phyloP scores from a whole-genome alignment of 192 early-diverging fungal species.

The Chytriomyces sp. region DNA sequence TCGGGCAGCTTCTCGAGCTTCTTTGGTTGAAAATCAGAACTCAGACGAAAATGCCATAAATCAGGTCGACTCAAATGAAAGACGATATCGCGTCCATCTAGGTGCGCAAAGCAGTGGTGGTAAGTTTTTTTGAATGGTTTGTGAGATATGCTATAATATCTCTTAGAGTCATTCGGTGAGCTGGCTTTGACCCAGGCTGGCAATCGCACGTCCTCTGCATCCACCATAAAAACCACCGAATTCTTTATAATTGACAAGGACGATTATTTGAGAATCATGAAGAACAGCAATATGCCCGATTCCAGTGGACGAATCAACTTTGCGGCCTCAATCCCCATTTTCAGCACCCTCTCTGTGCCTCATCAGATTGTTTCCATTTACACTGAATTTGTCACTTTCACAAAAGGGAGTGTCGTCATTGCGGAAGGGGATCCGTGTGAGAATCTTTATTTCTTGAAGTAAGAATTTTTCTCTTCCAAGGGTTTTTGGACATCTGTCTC shows the following conservation, averaged over 20 bases:
- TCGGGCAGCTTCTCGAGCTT: not conserved
- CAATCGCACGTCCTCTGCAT: constrained; percentile 18
- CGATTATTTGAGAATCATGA: constrained; percentile 29
- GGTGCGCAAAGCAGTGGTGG: constrained; percentile 41
- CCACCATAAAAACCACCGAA: constrained; percentile 38
- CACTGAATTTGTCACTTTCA: constrained; percentile 26
- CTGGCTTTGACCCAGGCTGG: constrained; percentile 28
- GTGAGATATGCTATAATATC: not conserved
- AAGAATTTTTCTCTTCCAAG: not conserved
- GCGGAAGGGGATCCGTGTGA: constrained; percentile 32
- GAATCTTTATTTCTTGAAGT: constrained; percentile 40
- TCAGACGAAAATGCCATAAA: not conserved
- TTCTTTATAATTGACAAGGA: constrained; percentile 32
- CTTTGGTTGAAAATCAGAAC: not conserved
- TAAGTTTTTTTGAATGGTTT: constrained; percentile 16
- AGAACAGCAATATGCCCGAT: constrained; percentile 22
- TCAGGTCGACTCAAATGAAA: constrained; percentile 24
- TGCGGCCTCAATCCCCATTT: constrained; percentile 26
- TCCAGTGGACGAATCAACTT: constrained; percentile 21
- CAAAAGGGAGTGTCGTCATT: constrained; percentile 32
- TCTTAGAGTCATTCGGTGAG: constrained; percentile 46
- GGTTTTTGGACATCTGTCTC: not conserved
- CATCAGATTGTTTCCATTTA: constrained; percentile 29
- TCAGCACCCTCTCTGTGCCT: constrained; percentile 34
- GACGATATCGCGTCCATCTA: constrained; percentile 34